Conservation (phyloP, 495 filamentous ascomycete genomes). For the Penicillium ucsense region DNA sequence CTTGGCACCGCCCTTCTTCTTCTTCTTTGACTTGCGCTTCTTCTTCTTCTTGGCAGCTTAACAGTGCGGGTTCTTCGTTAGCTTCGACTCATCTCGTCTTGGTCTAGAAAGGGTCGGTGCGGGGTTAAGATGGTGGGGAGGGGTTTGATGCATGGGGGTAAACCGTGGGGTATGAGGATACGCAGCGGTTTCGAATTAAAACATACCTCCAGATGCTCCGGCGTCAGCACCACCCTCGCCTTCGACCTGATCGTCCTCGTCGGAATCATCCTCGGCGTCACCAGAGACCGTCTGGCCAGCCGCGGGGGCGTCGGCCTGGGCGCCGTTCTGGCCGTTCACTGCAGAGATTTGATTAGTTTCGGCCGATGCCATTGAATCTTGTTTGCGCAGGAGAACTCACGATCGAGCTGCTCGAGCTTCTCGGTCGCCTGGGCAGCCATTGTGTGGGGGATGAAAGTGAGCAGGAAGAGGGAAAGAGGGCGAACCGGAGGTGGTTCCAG, state of each 20-base stretch:
- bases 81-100: not conserved
- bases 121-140: too few relatives aligned
- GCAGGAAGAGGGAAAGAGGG: constrained; percentile 9
- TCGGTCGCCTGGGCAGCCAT: constrained; percentile 47
- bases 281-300: constrained; percentile 25
- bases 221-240: constrained; percentile 31
- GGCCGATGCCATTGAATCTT: constrained; percentile 9
- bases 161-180: too few relatives aligned
- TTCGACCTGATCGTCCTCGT: constrained; percentile 47
- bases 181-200: not conserved
- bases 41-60: constrained; percentile 66
- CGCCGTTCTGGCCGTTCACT: constrained; percentile 43
- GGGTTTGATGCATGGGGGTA: too few relatives aligned
- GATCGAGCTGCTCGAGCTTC: constrained; percentile 42
- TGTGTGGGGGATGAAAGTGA: constrained; percentile 10
- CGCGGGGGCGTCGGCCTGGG: constrained; percentile 31
- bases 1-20: constrained; percentile 56
- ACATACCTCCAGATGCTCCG: constrained; percentile 35
- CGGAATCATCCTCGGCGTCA: constrained; percentile 56
- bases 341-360: constrained; percentile 5
- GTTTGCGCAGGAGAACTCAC: constrained; percentile 20
- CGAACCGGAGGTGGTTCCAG: constrained; percentile 3
- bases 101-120: too few relatives aligned
- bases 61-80: constrained; percentile 5
- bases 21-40: constrained; percentile 68